Conservation (phyloP, 139 green algal genomes). For the Ettlia oleoabundans region DNA sequence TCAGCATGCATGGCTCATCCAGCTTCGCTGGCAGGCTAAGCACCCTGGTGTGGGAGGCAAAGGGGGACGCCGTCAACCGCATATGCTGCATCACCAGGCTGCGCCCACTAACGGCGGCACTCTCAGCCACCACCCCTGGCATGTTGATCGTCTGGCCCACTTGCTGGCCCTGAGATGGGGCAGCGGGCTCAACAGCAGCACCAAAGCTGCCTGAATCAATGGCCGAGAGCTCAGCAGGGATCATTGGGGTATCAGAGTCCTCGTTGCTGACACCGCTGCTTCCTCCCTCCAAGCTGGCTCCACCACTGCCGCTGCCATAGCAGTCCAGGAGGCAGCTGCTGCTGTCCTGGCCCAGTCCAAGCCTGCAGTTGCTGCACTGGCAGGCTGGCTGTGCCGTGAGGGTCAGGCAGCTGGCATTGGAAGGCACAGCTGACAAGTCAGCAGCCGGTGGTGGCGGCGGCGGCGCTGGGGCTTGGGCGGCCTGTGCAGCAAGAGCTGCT, state of each 20-base stretch:
- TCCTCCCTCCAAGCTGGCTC: neutral
- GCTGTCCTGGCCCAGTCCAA: neutral
- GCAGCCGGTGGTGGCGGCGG: neutral
- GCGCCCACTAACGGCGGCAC: too few relatives aligned
- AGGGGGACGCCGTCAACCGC: neutral
- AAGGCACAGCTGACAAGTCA: neutral
- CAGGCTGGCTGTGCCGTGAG: neutral
- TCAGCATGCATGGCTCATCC: too few relatives aligned
- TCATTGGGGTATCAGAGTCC: neutral
- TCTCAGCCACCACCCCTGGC: too few relatives aligned
- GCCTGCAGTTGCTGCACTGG: neutral
- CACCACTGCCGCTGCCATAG: neutral
- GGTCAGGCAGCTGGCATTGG: neutral
- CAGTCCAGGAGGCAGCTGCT: neutral
- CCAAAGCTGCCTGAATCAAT: neutral
- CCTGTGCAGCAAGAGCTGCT: neutral
- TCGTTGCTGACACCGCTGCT: too few relatives aligned
- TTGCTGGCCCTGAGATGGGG: neutral
- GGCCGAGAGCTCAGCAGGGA: neutral
- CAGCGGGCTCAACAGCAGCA: neutral
- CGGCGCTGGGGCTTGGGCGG: neutral
- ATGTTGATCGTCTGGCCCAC: too few relatives aligned
- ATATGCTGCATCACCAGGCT: too few relatives aligned
- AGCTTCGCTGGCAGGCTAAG: too few relatives aligned
- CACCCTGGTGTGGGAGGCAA: neutral